These are phyloP conservation scores for Aspergillus thermomutatus DNA, from an alignment of 2,329 filamentous ascomycete genomes.

Conservation along the genomic window DNA sequence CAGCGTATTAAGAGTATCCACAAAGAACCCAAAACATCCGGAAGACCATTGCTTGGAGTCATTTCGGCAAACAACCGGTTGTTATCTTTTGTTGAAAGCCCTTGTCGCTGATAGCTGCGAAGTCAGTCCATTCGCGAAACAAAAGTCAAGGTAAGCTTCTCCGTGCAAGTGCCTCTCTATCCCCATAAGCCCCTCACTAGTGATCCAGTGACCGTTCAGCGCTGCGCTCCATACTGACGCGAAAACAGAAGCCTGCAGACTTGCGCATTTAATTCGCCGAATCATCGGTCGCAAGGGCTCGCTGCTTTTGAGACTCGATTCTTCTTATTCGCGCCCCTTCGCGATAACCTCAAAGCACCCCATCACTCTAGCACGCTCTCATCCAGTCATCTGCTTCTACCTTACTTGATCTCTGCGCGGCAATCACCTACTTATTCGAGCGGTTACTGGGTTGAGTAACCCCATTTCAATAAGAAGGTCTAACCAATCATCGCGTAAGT, in stretches of 20 bases:
- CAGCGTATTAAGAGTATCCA: conserved; percentile 28
- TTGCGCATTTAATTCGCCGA: conserved; percentile 36
- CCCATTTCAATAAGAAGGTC: conserved; percentile 14
- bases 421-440: conserved; percentile 13
- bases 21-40: conserved; percentile 33
- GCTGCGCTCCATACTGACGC: conserved; percentile 45
- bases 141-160: conserved; percentile 32
- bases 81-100: conserved; percentile 10
- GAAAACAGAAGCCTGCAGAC: conserved; percentile 39
- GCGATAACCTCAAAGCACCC: conserved; percentile 21
- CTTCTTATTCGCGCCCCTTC: conserved; percentile 21
- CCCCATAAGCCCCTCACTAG: conserved; percentile 21
- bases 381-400: conserved; percentile 13
- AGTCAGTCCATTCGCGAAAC: conserved; percentile 12
- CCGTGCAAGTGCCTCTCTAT: conserved; percentile 18
- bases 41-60: conserved; percentile 19
- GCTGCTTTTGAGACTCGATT: conserved; percentile 22
- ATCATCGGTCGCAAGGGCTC: conserved; percentile 34
- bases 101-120: conserved; percentile 15
- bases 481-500: conserved; percentile 17
- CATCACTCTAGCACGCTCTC: conserved; percentile 22
- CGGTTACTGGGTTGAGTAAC: conserved; percentile 18
- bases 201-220: conserved; percentile 41
- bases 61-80: conserved; percentile 20
- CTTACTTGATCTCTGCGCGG: conserved; percentile 13